phyloP scores from a whole-genome alignment of 2,329 filamentous ascomycete species.

The Diaporthe longicolla region DNA sequence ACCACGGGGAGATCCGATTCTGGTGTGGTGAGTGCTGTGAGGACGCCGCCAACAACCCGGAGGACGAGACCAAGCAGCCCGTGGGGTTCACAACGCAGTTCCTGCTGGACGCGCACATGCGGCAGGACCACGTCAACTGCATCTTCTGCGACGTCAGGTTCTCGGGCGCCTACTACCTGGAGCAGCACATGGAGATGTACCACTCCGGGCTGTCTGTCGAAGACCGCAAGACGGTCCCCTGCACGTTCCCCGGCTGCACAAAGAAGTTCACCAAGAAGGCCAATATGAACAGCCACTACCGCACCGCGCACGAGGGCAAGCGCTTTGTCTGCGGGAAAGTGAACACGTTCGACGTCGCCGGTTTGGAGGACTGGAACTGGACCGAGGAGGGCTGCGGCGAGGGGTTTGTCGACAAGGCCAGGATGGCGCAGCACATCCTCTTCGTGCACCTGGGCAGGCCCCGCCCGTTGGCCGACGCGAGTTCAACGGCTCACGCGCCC shows the following conservation, averaged over 20 bases:
- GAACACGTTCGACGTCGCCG: conserved; percentile 68
- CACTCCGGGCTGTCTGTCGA: conserved; percentile 76
- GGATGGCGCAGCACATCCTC: conserved; percentile 86
- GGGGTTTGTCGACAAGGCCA: conserved; percentile 81
- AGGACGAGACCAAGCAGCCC: conserved; percentile 56
- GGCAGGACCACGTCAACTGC: conserved; percentile 81
- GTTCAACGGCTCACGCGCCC: conserved; percentile 20
- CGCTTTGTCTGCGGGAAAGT: conserved; percentile 84
- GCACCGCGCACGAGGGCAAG: conserved; percentile 81
- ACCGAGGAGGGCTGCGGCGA: conserved; percentile 79
- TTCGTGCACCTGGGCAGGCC: conserved; percentile 80
- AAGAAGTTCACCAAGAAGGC: conserved; percentile 85
- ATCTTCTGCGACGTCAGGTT: conserved; percentile 79
- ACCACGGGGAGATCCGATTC: conserved; percentile 79
- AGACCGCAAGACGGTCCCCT: conserved; percentile 76
- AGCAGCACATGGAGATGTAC: conserved; percentile 82
- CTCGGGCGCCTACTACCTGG: conserved; percentile 75
- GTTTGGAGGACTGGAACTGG: conserved; percentile 73
- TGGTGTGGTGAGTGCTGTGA: conserved; percentile 80
- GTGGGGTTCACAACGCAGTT: conserved; percentile 80
- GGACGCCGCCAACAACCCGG: conserved; percentile 52
- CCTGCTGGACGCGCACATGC: conserved; percentile 81
- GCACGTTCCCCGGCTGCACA: conserved; percentile 76
- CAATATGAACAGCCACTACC: conserved; percentile 87
- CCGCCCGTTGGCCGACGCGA: conserved; percentile 53